Conservation (phyloP, 1,284 basidiomycete species). For the Earliella scabrosa region DNA sequence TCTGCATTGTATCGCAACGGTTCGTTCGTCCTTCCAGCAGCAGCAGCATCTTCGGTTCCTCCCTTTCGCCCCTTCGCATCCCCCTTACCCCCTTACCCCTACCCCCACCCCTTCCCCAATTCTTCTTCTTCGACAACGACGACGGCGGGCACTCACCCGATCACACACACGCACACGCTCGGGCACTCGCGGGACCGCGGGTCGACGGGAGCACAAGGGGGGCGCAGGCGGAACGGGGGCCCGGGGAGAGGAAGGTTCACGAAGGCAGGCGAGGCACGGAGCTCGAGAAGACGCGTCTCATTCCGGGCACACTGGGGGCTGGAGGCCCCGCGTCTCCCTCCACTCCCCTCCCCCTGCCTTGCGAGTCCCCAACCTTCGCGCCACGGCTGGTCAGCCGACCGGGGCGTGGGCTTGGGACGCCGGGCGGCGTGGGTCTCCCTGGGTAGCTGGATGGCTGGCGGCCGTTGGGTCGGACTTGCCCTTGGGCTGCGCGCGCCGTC, state of each 20-base stretch:
- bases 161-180: neutral
- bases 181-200: neutral
- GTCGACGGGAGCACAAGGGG: neutral
- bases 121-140: neutral
- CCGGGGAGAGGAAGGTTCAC: neutral
- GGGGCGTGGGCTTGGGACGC: neutral
- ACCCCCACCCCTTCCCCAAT: neutral
- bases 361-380: neutral
- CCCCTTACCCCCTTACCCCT: neutral
- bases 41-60: neutral
- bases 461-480: neutral
- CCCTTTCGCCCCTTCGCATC: neutral
- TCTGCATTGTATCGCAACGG: neutral
- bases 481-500: neutral
- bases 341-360: too few species aligned
- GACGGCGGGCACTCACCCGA: neutral
- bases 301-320: neutral
- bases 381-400: neutral
- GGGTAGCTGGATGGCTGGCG: neutral
- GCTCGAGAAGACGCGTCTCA: neutral
- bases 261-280: too few species aligned
- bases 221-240: neutral
- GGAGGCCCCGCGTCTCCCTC: neutral
- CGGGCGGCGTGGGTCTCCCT: neutral
- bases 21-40: neutral